Base-by-base conservation (phyloP, 2,329 filamentous ascomycete genomes). In the Cladophialophora psammophila region DNA sequence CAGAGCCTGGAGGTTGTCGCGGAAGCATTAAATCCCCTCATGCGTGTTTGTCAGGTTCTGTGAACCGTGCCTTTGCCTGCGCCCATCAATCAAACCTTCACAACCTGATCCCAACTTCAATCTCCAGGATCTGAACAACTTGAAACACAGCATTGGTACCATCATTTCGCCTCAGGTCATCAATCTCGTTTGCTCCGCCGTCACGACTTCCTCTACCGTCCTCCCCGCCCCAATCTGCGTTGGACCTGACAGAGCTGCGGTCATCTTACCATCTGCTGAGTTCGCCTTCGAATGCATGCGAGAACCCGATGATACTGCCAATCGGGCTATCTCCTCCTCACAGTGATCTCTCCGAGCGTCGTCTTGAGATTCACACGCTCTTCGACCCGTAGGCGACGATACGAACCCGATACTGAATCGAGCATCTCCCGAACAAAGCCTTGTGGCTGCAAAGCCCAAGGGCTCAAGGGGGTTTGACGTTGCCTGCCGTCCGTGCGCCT, bases 261-360 rank as follows among this genome's bases (percentile, higher is more conserved):
- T 69, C 67, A 66, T 66, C 64, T 66, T 52, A 64, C 67, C 35
- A 57, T 18, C 45, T 54, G 45, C 40, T 35, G 26, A n/a, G 59
- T 18, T 38, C 60, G 20, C 60, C 60, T 56, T 38, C 15, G 12
- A 58, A 35, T 18, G 34, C 35, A 56, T 32, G 38, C 60, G 52
- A 61, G 32, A 31, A 40, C 52, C 52, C 60, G 36, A 63, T 63
- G 60, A 56, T 35, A 56, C 40, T 42, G 34, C 32, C 42, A 35
- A 58, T 40, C 59, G 54, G 38, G 15, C 26, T 32, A 20, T 31
- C 45, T 63, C 45, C 45, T 54, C 31, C 38, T 48, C 34, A 34
- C 15, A 13, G 36, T 63, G 34, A 54, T 54, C 38, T 59, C 35
- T 31, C 52, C n/a, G 52, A 48, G 31, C 32, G 34, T 48, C 20